phyloP scores from a whole-genome alignment of 192 early-diverging fungal species.

The Podila epigama region DNA sequence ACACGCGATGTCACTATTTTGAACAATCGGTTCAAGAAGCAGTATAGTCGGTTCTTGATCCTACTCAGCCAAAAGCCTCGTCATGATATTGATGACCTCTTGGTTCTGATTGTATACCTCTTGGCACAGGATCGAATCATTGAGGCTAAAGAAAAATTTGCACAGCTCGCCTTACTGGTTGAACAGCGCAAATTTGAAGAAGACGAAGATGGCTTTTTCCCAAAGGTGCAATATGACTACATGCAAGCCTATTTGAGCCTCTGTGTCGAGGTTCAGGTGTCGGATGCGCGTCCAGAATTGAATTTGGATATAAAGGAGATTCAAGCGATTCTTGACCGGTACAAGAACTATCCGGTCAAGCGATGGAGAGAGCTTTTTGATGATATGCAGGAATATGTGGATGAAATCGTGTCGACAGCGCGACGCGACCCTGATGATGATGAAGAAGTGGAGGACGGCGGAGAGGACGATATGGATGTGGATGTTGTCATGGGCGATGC shows the following conservation, averaged over 20 bases:
- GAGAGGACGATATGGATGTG: background rate
- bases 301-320: constrained; percentile 17
- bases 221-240: constrained; percentile 55
- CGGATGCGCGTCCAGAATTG: constrained; percentile 1
- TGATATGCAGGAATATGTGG: constrained; percentile 43
- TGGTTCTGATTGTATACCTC: constrained; percentile 51
- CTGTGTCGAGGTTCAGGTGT: constrained; percentile 36
- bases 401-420: constrained; percentile 22
- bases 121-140: constrained; percentile 55
- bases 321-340: constrained; percentile 27
- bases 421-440: background rate
- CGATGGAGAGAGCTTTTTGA: constrained; percentile 53
- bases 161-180: constrained; percentile 14
- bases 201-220: constrained; percentile 1
- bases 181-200: background rate
- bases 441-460: background rate
- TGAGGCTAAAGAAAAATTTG: constrained; percentile 44
- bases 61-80: constrained; percentile 32
- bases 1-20: constrained; percentile 33
- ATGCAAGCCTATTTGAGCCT: constrained; percentile 53
- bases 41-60: constrained; percentile 48
- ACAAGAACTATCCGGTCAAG: constrained; percentile 46
- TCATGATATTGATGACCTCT: constrained; percentile 31
- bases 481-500: background rate
- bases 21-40: constrained; percentile 46